Base-by-base conservation (phyloP, 306 rosid species). In the Glycine soja region DNA sequence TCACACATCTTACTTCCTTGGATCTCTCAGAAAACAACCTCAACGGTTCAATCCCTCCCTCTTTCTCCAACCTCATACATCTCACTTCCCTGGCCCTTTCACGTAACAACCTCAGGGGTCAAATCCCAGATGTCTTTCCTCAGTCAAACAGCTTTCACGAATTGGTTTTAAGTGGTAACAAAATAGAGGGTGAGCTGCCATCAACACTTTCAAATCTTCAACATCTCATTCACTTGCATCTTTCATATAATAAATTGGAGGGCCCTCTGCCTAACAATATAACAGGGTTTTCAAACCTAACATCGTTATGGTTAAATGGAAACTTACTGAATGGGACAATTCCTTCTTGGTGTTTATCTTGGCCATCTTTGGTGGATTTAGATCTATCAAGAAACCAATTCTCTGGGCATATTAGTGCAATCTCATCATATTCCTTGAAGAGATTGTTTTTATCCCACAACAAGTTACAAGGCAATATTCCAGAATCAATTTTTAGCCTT, bases 321-420 rank as follows among this genome's bases (percentile, higher is more conserved):
- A 70, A 70, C 19, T 10, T 62, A 12, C 46, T 72, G 0, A 51
- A 51, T 32, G 76, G n/a, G 14, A 30, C 63, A 51, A 50, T 80
- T 19, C 87, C 87, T 2, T 8, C 48, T 42, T 75, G 77, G 87
- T 10, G 32, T 42, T 79, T 45, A 10, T 63, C 64, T 43, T 74
- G 84, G 42, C 15, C 4, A 0, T 2, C 5, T 18, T 38, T 84
- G 24, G 3, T 30, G 14, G 3, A 5, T 24, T 30, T 62, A 32
- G 5, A 0, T 11, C 80, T 87, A 10, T 0, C 4, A 4, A 0
- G 0, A 0, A 87, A 84, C 56, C 36, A 47, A 0, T 59, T 83
- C 66, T 48, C 59, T 3, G 75, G 71, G 10, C 36, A 3, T 6
- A 78, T 66, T 10, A 10, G 58, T 6, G 19, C 32, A 58, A n/a